Conservation (phyloP, 768 basidiomycete species). For the Gymnopilus junonius region DNA sequence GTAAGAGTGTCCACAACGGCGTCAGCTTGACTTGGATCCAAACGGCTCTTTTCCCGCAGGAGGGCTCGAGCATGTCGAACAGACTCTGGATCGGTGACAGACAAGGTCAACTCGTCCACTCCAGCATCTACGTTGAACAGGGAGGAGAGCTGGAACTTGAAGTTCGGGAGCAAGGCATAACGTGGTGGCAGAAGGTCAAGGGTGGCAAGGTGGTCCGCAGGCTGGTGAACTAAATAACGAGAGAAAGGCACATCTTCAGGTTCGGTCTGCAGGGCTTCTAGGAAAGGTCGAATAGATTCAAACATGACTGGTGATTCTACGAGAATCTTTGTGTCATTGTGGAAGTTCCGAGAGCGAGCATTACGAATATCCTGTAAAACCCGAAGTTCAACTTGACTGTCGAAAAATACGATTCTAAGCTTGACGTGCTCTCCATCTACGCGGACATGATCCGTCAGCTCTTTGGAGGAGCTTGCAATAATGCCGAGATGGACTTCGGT, state of each 20-base stretch:
- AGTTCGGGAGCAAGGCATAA: slow-evolving; percentile 58
- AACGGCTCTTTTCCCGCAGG: slow-evolving; percentile 49
- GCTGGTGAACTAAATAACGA: slow-evolving; percentile 53
- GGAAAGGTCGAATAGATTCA: slow-evolving; percentile 69
- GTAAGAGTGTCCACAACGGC: slow-evolving; percentile 66
- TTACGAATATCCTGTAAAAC: slow-evolving; percentile 34
- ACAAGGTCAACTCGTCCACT: slow-evolving; percentile 43
- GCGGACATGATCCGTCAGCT: slow-evolving; percentile 51
- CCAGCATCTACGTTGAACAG: slow-evolving; percentile 49
- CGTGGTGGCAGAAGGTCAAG: slow-evolving; percentile 51
- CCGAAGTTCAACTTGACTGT: slow-evolving; percentile 56
- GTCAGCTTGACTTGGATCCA: slow-evolving; percentile 76
- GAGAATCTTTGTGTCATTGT: slow-evolving; percentile 40
- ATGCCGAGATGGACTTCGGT: slow-evolving; percentile 59
- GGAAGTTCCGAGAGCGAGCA: slow-evolving; percentile 1
- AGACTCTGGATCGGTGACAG: slow-evolving; percentile 44
- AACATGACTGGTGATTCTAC: slow-evolving; percentile 71
- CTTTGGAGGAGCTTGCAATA: slow-evolving; percentile 44
- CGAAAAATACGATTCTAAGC: slow-evolving; percentile 66
- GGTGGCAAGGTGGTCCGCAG: slow-evolving; percentile 35
- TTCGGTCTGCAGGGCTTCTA: slow-evolving; percentile 60
- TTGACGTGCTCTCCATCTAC: slow-evolving; percentile 36
- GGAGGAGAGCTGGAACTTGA: slow-evolving; percentile 59
- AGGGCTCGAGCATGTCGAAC: slow-evolving; percentile 50
- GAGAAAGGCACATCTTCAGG: slow-evolving; percentile 63